Conservation (phyloP, 1,139 yeast genomes). For the Nakaseomyces glabratus region DNA sequence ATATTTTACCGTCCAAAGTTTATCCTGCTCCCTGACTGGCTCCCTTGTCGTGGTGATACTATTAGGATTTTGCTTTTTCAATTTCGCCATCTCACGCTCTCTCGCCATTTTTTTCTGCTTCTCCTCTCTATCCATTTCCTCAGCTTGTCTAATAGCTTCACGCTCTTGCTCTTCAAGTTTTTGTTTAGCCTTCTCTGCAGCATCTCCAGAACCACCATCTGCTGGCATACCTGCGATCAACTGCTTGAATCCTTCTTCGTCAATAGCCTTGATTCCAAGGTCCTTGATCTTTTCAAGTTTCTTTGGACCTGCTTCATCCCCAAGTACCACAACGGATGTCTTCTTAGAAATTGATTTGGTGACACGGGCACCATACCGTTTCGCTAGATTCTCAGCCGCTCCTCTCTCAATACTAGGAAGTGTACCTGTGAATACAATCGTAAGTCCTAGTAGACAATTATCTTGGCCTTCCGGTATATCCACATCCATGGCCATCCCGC, state of each 20-base stretch:
- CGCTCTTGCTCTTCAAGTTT: constrained; percentile 63
- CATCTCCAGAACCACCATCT: constrained; percentile 79
- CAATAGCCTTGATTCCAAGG: constrained; percentile 67
- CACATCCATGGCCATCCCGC: constrained; percentile 11
- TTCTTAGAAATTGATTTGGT: constrained; percentile 79
- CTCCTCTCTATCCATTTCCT: constrained; percentile 37
- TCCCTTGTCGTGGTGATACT: constrained; percentile 15
- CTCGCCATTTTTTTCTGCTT: constrained; percentile 21
- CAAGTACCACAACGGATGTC: constrained; percentile 83
- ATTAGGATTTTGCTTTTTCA: constrained; percentile 25
- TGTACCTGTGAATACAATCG: constrained; percentile 89
- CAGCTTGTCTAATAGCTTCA: constrained; percentile 43
- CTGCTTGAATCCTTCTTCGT: constrained; percentile 76
- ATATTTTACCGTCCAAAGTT: constrained; percentile 86
- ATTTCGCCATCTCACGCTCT: constrained; percentile 8
- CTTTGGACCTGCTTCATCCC: constrained; percentile 96
- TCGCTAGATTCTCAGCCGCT: constrained; percentile 66
- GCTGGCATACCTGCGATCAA: constrained; percentile 75
- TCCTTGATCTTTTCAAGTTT: constrained; percentile 74
- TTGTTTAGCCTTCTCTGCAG: constrained; percentile 61
- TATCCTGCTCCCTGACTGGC: constrained; percentile 36
- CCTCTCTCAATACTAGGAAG: constrained; percentile 72
- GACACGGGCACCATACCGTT: constrained; percentile 87
- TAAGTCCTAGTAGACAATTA: constrained; percentile 75
- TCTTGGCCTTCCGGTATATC: constrained; percentile 61